Evolutionary conservation across 2,329 filamentous ascomycete species (phyloP).

Genomic region (Penicillium sp.): DNA sequence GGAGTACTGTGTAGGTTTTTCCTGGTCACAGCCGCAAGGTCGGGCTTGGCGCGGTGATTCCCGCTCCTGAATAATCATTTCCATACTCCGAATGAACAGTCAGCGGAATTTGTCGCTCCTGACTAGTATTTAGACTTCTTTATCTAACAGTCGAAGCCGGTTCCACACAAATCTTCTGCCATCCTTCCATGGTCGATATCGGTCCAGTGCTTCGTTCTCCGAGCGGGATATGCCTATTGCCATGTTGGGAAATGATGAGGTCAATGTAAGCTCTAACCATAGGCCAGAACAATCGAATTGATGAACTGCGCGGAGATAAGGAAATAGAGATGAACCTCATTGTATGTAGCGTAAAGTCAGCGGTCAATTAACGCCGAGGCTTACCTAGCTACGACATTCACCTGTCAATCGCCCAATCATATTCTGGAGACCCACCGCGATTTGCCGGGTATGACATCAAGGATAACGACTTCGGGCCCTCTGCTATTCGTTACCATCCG

Average conservation of each 20-base stretch:
- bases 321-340: not conserved
- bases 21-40: no score
- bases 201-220: not conserved
- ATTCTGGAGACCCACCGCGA: not conserved
- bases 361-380: not conserved
- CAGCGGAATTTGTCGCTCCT: no score
- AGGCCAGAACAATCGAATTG: not conserved
- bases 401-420: not conserved
- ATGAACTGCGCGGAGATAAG: not conserved
- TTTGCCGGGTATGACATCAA: constrained; percentile 4
- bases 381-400: not conserved
- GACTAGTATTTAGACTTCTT: not conserved
- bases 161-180: not conserved
- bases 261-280: not conserved
- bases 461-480: not conserved
- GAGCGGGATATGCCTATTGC: no score
- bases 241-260: not conserved
- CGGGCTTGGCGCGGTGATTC: no score
- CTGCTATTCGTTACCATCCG: not conserved
- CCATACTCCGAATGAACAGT: no score
- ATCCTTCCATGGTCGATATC: not conserved
- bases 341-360: not conserved
- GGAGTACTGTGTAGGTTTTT: no score
- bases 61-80: no score
- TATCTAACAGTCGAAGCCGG: not conserved